Base-by-base conservation (phyloP, 768 basidiomycete genomes). In the Collybiopsis confluens region DNA sequence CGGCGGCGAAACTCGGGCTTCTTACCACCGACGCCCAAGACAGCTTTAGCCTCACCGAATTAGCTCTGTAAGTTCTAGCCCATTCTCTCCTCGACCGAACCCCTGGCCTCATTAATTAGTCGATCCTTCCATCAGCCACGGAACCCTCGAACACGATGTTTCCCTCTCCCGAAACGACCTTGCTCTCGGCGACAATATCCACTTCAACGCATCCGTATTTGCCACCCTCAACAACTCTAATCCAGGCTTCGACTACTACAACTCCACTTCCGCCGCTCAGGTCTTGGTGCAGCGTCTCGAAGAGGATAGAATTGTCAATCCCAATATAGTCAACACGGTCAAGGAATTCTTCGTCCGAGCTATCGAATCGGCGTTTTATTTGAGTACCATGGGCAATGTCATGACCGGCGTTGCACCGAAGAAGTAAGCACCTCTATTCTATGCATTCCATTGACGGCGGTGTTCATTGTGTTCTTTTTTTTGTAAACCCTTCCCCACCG, bases 201-300 rank as follows among this genome's bases (percentile, higher is more conserved):
- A 55, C 41, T 57, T 49, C 42, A 54, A 54, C 44, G 54, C 48
- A 33, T 47, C 44, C n/a, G 35, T 59, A 24, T 48, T 54, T 35
- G n/a, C 52, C 20, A 53, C 52, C 13, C 30, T 61, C 21, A 55
- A 56, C 10, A 54, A 56, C 33, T 28, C 54, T 7, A 61, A 58
- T 24, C 59, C 59, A 2, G 59, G 54, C 2, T 48, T 56, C 23
- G 59, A 60, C 24, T 56, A 45, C 30, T 58, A 58, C 42, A 54
- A 56, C 26, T 15, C 54, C 6, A 53, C 50, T 1, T 58, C 59
- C 3, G 59, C 59, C 4, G 57, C 41, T 8, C 50, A 27, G 8
- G 59, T 60, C 9, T 51, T 54, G 57, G 30, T 51, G n/a, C 45
- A 35, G 5, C 45, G 59, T n/a, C 42, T 60, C 20, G 45, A 37